Evolutionary conservation across 148 eudicot species (phyloP), one percentile per base, ranked within the genome.

Genomic region (Amaranthus hypochondriacus): DNA sequence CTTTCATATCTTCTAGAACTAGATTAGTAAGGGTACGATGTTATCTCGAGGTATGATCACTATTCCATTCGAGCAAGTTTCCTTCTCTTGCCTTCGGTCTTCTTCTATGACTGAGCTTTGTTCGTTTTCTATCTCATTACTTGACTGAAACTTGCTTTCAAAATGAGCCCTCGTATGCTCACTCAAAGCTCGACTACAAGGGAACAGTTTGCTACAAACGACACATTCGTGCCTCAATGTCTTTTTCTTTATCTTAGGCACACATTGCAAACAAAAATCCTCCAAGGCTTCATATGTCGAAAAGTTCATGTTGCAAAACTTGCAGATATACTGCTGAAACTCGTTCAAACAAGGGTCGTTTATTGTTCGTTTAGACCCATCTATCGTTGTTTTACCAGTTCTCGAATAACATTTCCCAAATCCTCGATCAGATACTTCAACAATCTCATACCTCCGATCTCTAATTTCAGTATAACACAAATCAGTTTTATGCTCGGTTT

Each of bases 121-220:
- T 57, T 76, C 71, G 47, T 78, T 51, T 65, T 71, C 83, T 28
- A 9, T 70, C 61, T 59, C 76, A 66, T 46, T 75, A 55, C 39
- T 28, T 0, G 59, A 73, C 59, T 66, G 85, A n/a, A 72, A 8
- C 5, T 60, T 72, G 21, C 70, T 80, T 50, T 63, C 49, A 67
- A 63, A 75, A 71, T 88, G 92, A 84, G 84, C 88, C 81, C 86
- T 88, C 83, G 81, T 86, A 78, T 88, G 92, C 43, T 88, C 89
- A 49, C 92, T 88, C 75, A 88, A 78, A 64, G 88, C 88, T 80
- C 81, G 89, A 4, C 89, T 89, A 18, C 89, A 82, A 60, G 63
- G 13, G 65, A 88, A 89, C 14, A 48, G 75, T 71, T 83, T 88
- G 59, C 49, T 75, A 76, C 92, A 88, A 62, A 78, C 62, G 3